Percentiles rank a stretch among this genome's conserved stretches.
Conservation (phyloP, 192 early-diverging fungal species). For the Coemansia sp. region DNA sequence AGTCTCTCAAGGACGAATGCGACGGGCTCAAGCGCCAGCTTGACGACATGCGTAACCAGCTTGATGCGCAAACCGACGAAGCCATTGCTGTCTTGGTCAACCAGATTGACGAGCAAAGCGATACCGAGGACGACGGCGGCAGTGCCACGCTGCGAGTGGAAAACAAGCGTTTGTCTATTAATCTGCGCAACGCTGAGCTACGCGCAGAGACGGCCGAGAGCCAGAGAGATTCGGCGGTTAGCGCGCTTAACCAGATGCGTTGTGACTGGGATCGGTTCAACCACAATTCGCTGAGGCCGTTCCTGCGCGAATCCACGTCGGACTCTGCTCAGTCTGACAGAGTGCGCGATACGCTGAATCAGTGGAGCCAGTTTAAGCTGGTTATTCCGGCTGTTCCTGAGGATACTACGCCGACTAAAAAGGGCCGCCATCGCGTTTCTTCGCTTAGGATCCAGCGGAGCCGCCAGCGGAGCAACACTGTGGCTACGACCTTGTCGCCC, state of each 20-base stretch:
- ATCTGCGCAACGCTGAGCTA: conserved; percentile 22
- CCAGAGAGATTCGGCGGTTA: conserved; percentile 7
- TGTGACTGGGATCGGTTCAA: conserved; percentile 19
- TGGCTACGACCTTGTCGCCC: conserved; percentile 8
- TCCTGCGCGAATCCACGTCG: conserved; percentile 38
- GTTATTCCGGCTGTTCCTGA: conserved; percentile 20
- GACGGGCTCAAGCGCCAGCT: conserved; percentile 32
- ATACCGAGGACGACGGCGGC: conserved; percentile 9
- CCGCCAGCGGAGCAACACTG: conserved; percentile 1
- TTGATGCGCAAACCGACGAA: conserved; percentile 16
- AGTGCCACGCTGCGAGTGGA: conserved; percentile 32
- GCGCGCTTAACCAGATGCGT: conserved; percentile 15
- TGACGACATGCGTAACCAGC: conserved; percentile 17
- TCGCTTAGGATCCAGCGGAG: conserved; percentile 2
- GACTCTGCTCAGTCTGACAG: conserved; percentile 33
- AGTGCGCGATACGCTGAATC: conserved; percentile 26
- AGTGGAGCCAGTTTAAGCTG: conserved; percentile 47
- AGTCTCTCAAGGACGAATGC: conserved; percentile 36
- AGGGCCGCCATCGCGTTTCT: neutral
- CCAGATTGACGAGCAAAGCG: conserved; percentile 13
- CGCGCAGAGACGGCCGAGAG: conserved; percentile 13
- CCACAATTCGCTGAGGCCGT: conserved; percentile 36
- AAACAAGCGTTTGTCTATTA: conserved; percentile 26
- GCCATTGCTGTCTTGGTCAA: conserved; percentile 23
- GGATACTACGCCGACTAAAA: conserved; percentile 25